These are phyloP conservation scores for Paramecium sexaurelia DNA, from an alignment of 73 alveolate genomes.

Conservation along the genomic window DNA sequence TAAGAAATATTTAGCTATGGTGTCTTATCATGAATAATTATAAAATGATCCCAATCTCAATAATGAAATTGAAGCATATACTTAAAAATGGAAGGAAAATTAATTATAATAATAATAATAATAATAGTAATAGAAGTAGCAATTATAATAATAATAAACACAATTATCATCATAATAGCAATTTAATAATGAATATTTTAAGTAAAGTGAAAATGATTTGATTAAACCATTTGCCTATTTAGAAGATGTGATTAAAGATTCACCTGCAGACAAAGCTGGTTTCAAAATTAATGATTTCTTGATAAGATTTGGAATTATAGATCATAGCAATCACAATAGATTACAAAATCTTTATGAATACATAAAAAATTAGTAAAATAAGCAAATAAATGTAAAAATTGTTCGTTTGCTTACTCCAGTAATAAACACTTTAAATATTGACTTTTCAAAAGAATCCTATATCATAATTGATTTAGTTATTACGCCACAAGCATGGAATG, in stretches of 20 bases:
- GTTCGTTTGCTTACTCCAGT: not conserved
- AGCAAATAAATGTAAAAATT: not conserved
- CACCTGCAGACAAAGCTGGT: slow-evolving; percentile 69
- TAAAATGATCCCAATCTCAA: slow-evolving; percentile 38
- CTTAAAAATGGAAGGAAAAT: slow-evolving; percentile 66
- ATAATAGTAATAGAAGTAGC: slow-evolving; percentile 66
- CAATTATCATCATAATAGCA: not conserved
- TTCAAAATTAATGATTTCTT: not conserved
- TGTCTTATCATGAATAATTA: slow-evolving; percentile 31
- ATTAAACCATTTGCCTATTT: slow-evolving; percentile 62
- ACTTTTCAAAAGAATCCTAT: slow-evolving; percentile 19
- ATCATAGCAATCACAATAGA: not conserved
- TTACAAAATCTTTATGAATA: slow-evolving; percentile 68
- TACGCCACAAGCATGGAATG: slow-evolving; percentile 49
- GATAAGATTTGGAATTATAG: not conserved
- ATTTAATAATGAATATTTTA: slow-evolving; percentile 33
- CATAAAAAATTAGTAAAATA: slow-evolving; percentile 84
- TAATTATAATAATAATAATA: slow-evolving; percentile 66
- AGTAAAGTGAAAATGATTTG: slow-evolving; percentile 80
- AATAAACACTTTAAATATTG: slow-evolving; percentile 66
- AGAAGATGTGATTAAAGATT: not conserved
- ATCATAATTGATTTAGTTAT: not conserved
- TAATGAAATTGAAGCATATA: slow-evolving; percentile 22
- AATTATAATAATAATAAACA: slow-evolving; percentile 25
- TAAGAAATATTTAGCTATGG: slow-evolving; percentile 37